Base-by-base conservation (phyloP, 176 grass and related monocot genomes). In the Zoysia pacifica region DNA sequence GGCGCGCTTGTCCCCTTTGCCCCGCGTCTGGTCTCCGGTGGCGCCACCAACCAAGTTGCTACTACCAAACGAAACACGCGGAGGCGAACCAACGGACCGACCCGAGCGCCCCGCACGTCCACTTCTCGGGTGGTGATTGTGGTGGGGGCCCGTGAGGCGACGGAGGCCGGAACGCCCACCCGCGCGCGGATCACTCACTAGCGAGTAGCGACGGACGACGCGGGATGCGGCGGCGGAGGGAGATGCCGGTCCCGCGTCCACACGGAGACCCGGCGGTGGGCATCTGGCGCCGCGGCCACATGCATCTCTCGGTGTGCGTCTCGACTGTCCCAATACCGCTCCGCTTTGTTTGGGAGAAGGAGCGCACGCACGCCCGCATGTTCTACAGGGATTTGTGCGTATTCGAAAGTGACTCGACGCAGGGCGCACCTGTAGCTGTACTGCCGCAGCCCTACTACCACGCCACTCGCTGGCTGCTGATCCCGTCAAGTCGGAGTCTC, bases 241-340 rank as follows among this genome's bases (percentile, higher is more conserved):
- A 59, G 55, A 59, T 59, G 55, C 55, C 55, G 5, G n/a, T 59
- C 20, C 19, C 8, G 56, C 19, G 0, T 9, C 58, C 7, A 61
- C n/a, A 61, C 58, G 58, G 58, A 61, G 19, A 3, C 45, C 8
- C 45, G 6, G 2, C 45, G 6, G 5, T 28, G 3, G 55, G n/a
- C 56, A 60, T 60, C 56, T 35, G 59, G 58, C 58, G 58, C 58
- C 58, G 35, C 58, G 58, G 59, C 59, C 59, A 62, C 59, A 62
- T 36, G 11, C n/a, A 5, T 7, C 16, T 6, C 54, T 3, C 53
- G 18, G 7, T 9, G 56, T 36, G 59, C 59, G 36, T 62, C 59
- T 11, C 3, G 19, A 58, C 55, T 19, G 55, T 58, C 55, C 55
- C 55, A 58, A 58, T 58, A 58, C 54, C 54, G 28, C 28, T 28